phyloP scores from a whole-genome alignment of 2,329 filamentous ascomycete species.

The Hortaea werneckii region DNA sequence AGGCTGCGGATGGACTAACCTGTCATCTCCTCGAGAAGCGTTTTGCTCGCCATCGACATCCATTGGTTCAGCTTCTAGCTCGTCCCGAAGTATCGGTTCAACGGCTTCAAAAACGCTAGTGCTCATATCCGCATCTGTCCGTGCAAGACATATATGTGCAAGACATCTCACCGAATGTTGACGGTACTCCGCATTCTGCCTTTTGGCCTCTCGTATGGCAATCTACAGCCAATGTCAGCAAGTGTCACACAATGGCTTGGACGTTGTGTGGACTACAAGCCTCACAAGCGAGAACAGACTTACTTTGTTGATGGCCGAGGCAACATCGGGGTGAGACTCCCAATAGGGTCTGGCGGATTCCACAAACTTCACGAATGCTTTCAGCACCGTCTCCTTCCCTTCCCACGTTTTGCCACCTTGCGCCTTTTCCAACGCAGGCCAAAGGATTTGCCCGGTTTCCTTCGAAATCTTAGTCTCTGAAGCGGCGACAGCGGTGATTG shows the following conservation, averaged over 20 bases:
- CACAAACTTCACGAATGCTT: constrained; percentile 69
- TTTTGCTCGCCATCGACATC: constrained; percentile 47
- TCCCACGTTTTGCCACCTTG: constrained; percentile 84
- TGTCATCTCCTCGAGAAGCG: constrained; percentile 13
- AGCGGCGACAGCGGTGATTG: constrained; percentile 50
- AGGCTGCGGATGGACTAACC: constrained; percentile 13
- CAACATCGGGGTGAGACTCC: constrained; percentile 48
- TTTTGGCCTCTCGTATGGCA: constrained; percentile 74
- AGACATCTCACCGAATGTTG: constrained; percentile 63
- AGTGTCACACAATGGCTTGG: not conserved
- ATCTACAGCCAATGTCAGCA: constrained; percentile 42
- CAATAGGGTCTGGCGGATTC: constrained; percentile 51
- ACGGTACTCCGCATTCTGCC: constrained; percentile 78
- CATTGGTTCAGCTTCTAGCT: constrained; percentile 52
- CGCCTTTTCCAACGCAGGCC: constrained; percentile 74
- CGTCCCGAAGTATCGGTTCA: constrained; percentile 43
- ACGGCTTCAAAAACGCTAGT: constrained; percentile 56
- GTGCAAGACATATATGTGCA: constrained; percentile 59
- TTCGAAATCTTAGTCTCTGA: constrained; percentile 46
- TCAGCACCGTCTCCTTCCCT: constrained; percentile 77
- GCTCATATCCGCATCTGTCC: constrained; percentile 61
- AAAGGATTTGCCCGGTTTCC: constrained; percentile 40
- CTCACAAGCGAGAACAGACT: constrained; percentile 8
- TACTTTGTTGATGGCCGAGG: constrained; percentile 57
- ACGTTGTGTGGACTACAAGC: too few species aligned